phyloP scores from a whole-genome alignment of 441 rosid species.

The Mallotus japonicus region DNA sequence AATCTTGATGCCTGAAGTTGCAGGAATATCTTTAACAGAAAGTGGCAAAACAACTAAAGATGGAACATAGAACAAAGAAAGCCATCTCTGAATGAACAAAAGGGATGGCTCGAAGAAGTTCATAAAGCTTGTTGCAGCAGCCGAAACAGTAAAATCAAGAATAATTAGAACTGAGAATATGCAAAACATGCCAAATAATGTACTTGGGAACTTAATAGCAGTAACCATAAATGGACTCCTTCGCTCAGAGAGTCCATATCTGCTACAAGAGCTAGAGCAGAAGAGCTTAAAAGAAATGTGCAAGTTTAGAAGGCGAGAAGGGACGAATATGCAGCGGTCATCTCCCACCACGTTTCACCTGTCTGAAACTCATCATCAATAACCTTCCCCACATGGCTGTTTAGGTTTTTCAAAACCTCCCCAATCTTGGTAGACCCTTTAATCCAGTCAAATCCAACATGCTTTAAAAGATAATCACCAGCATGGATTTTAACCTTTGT shows the following conservation, averaged over 20 bases:
- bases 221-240: constrained; percentile 82
- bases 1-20: constrained; percentile 88
- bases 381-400: constrained; percentile 58
- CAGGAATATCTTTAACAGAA: constrained; percentile 85
- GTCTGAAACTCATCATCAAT: constrained; percentile 50
- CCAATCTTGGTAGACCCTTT: constrained; percentile 60
- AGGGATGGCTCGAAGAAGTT: constrained; percentile 85
- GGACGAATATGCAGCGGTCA: constrained; percentile 48
- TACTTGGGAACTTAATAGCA: constrained; percentile 92
- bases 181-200: constrained; percentile 95
- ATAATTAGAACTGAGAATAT: constrained; percentile 74
- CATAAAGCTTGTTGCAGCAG: constrained; percentile 68
- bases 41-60: constrained; percentile 89
- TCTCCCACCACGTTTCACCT: constrained; percentile 58
- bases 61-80: constrained; percentile 95
- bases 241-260: constrained; percentile 61
- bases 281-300: constrained; percentile 48
- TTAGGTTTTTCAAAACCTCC: constrained; percentile 55
- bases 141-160: constrained; percentile 61
- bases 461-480: constrained; percentile 65
- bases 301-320: constrained; percentile 53
- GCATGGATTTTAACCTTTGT: constrained; percentile 73
- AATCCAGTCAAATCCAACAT: constrained; percentile 89
- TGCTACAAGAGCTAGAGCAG: constrained; percentile 50
- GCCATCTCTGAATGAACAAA: constrained; percentile 91